Conservation (phyloP, 805 yeast species). For the Metschnikowia baotianmanensis region DNA sequence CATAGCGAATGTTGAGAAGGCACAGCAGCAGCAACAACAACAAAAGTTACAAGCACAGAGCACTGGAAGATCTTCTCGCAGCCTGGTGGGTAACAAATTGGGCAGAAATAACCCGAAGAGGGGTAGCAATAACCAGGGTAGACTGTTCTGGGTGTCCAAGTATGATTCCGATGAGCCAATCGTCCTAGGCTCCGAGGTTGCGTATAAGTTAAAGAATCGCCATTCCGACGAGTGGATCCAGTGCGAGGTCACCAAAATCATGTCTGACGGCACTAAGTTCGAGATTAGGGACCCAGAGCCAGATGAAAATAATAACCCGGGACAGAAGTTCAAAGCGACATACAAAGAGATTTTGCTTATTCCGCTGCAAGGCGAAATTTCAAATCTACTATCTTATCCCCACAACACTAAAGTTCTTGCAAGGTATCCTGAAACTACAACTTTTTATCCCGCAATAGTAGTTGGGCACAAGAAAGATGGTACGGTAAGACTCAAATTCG, state of each 20-base stretch:
- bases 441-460: slow-evolving; percentile 93
- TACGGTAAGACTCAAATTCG: slow-evolving; percentile 76
- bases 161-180: slow-evolving; percentile 60
- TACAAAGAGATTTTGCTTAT: slow-evolving; percentile 78
- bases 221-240: slow-evolving; percentile 95
- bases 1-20: slow-evolving; percentile 27
- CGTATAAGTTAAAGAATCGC: slow-evolving; percentile 70
- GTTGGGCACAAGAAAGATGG: slow-evolving; percentile 74
- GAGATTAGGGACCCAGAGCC: slow-evolving; percentile 99
- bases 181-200: slow-evolving; percentile 76
- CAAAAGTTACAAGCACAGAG: slow-evolving; percentile 13
- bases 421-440: slow-evolving; percentile 94
- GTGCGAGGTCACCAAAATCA: slow-evolving; percentile 78
- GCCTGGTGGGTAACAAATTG: slow-evolving; percentile 13
- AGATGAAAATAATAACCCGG: slow-evolving; percentile 86
- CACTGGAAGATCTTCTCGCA: slow-evolving; percentile 11
- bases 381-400: slow-evolving; percentile 53
- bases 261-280: slow-evolving; percentile 67
- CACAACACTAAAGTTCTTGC: slow-evolving; percentile 83
- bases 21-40: slow-evolving; percentile 14
- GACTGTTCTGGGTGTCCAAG: slow-evolving; percentile 50
- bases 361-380: slow-evolving; percentile 49
- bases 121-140: slow-evolving; percentile 34
- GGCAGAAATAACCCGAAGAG: slow-evolving; percentile 19
- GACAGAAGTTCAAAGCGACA: slow-evolving; percentile 78